These are phyloP conservation scores for Naematelia encephala DNA, from an alignment of 768 basidiomycete genomes.

Conservation along the genomic window DNA sequence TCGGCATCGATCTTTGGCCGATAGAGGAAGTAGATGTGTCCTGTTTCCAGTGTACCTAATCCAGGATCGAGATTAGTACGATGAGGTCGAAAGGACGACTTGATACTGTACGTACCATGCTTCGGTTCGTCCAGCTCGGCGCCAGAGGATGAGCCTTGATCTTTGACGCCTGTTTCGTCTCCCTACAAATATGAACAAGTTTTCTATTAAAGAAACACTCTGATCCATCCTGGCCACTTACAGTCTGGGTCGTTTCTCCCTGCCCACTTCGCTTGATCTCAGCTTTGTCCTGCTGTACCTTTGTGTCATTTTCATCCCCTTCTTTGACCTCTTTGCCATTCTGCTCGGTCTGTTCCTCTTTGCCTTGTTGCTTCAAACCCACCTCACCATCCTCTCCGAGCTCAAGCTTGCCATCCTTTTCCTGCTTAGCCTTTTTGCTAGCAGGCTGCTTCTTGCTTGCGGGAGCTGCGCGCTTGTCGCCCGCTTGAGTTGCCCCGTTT, in stretches of 20 bases:
- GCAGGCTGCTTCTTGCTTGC: conserved; percentile 8
- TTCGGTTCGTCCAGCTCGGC: conserved; percentile 27
- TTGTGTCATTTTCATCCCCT: conserved; percentile 8
- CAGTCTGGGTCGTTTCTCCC: conserved; percentile 1
- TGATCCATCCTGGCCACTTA: neutral
- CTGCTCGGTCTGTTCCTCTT: conserved; percentile 5
- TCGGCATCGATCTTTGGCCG: conserved; percentile 43
- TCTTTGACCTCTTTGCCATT: conserved; percentile 11
- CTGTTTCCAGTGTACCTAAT: conserved; percentile 42
- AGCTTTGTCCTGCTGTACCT: neutral
- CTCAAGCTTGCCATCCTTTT: conserved; percentile 23
- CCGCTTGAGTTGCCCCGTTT: neutral
- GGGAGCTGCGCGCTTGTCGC: conserved; percentile 12
- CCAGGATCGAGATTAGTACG: too few species aligned
- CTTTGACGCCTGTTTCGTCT: conserved; percentile 2
- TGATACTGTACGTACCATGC: too few species aligned
- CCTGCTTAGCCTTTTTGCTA: conserved; percentile 17
- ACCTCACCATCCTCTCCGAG: conserved; percentile 25
- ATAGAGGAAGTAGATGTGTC: conserved; percentile 47
- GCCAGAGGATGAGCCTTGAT: neutral
- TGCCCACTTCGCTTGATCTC: conserved; percentile 2
- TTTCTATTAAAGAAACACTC: neutral
- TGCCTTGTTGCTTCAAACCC: conserved; percentile 11
- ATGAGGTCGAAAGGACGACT: too few species aligned
- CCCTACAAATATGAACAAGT: neutral